Evolutionary conservation across 805 yeast genomes (phyloP), one percentile per base, ranked within the genome.

Genomic region (Metschnikowia picachoensis): DNA sequence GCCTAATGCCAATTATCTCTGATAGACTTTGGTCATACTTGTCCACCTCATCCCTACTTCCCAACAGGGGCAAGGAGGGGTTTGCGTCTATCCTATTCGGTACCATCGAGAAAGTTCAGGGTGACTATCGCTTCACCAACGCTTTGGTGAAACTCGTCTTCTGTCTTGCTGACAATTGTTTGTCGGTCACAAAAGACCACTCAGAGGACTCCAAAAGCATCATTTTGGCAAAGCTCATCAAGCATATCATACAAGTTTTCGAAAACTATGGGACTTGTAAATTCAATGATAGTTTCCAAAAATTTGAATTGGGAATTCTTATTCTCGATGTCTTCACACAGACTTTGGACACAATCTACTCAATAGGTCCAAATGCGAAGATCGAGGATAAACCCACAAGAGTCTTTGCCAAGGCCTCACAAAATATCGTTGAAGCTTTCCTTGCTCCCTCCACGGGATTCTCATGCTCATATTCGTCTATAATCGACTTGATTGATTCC

Each of bases 21-120:
- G 74, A 77, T 48, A 72, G 88, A 46, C 85, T 90, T 3, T 91
- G 97, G 96, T 77, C 89, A 0, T 84, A 84, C 57, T 63, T 92
- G 12, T 76, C 80, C 17, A 79, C 80, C 41, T 84, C 95, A 0
- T 76, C 79, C 15, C 66, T 90, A 28, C 67, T 89, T 1, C 82
- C 84, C 12, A 73, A 74, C 40, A 73, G 77, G 46, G 74, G 73
- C 2, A 79, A 78, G 51, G 87, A 86, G 36, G 91, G 94, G 0
- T 65, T 80, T 39, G 79, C 82, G 1, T 64, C 78, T 1, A 73
- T 76, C 0, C 73, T 87, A 2, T 69, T 88, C 39, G 90, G 91
- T 2, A 74, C 89, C 5, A 76, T 80, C 17, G 97, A 90, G 63
- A 76, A 83, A 60, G 81, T 85, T 2, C 70, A 70, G 37, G 91